A percentile compares a stretch with the other conserved stretches of the same genome.
Conservation (phyloP, 352 stramenopile genomes). For the Phytophthora uliginosa region DNA sequence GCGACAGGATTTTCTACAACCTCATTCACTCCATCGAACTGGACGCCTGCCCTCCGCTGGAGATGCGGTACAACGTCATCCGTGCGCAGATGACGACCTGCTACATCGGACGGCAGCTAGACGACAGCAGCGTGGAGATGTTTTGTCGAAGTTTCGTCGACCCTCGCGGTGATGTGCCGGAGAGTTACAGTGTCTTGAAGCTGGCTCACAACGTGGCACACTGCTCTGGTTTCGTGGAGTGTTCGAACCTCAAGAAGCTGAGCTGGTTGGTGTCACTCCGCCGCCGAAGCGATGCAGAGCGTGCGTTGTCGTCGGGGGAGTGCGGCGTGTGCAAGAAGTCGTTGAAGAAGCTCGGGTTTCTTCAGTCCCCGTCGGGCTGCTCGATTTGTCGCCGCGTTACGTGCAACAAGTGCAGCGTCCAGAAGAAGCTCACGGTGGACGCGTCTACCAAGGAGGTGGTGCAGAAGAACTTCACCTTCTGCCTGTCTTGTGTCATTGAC, state of each 20-base stretch:
- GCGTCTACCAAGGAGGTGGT: conserved; percentile 41
- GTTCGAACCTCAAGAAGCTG: conserved; percentile 66
- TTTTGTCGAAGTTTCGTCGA: conserved; percentile 62
- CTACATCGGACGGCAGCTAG: conserved; percentile 52
- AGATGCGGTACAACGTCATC: conserved; percentile 39
- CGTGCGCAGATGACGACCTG: conserved; percentile 51
- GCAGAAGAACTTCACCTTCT: conserved; percentile 63
- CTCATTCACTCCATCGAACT: conserved; percentile 57
- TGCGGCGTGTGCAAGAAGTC: conserved; percentile 41
- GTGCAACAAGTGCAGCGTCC: conserved; percentile 58
- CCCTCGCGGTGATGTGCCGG: conserved; percentile 45
- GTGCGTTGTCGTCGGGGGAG: conserved; percentile 1
- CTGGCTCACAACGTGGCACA: conserved; percentile 42
- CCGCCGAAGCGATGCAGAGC: conserved; percentile 14
- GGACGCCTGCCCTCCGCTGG: conserved; percentile 28
- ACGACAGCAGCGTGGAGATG: conserved; percentile 47
- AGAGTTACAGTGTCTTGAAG: conserved; percentile 44
- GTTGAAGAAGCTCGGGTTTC: conserved; percentile 36
- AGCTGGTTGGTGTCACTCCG: conserved; percentile 50
- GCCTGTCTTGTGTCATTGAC: conserved; percentile 57
- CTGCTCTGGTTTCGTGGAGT: conserved; percentile 45
- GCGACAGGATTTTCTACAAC: conserved; percentile 46
- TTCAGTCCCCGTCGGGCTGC: conserved; percentile 31
- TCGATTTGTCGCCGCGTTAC: conserved; percentile 36
- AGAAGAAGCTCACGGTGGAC: conserved; percentile 54